phyloP scores from a whole-genome alignment of 169 alveolate genomes.

The Cryptosporidium meleagridis region DNA sequence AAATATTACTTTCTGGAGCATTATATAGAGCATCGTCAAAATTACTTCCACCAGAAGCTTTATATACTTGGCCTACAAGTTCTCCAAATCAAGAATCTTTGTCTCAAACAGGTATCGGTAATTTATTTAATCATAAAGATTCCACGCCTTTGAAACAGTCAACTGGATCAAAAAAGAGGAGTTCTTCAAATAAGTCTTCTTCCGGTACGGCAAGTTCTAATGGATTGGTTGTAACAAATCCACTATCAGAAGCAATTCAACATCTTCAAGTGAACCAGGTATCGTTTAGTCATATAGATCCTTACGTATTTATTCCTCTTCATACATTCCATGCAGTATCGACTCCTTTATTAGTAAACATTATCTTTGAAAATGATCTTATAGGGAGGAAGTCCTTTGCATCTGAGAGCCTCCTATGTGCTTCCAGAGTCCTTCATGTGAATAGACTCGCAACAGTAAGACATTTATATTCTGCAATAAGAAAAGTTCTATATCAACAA shows the following conservation, averaged over 20 bases:
- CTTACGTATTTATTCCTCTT: constrained; percentile 48
- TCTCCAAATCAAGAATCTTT: not conserved
- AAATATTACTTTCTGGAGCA: constrained; percentile 1
- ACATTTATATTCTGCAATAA: constrained; percentile 23
- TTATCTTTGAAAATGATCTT: constrained; percentile 38
- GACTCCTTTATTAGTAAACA: constrained; percentile 23
- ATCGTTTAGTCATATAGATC: constrained; percentile 39
- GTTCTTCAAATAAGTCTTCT: constrained; percentile 22
- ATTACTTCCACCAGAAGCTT: not conserved
- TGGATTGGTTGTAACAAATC: constrained; percentile 14
- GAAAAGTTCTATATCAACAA: constrained; percentile 35
- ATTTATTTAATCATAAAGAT: not conserved
- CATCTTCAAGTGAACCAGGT: constrained; percentile 51
- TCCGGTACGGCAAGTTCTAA: not conserved
- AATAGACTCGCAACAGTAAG: constrained; percentile 59
- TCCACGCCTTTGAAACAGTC: constrained; percentile 21
- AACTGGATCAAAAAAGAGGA: constrained; percentile 2
- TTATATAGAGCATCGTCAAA: constrained; percentile 3
- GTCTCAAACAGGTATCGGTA: not conserved
- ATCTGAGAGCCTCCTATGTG: constrained; percentile 39
- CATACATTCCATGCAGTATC: constrained; percentile 50
- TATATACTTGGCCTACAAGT: not conserved
- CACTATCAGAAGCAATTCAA: constrained; percentile 39
- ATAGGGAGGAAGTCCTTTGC: constrained; percentile 55
- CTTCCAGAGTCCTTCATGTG: constrained; percentile 38